phyloP scores from a whole-genome alignment of 2,329 filamentous ascomycete genomes.

The Cercospora beticola region DNA sequence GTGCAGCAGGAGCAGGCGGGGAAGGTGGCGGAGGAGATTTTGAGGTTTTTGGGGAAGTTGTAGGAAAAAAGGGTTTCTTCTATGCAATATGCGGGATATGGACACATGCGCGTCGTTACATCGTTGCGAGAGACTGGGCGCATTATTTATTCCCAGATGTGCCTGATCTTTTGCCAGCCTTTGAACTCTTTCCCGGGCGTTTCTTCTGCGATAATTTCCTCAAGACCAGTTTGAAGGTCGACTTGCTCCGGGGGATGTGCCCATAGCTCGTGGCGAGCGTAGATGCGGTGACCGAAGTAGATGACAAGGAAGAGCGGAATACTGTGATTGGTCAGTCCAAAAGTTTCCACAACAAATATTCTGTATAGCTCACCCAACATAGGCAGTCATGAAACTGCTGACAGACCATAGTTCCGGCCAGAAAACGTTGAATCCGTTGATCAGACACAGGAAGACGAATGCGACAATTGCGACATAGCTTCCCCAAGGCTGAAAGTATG shows the following conservation, averaged over 20 bases:
- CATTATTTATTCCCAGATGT: conserved; percentile 29
- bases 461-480: conserved; percentile 60
- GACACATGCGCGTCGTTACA: not conserved
- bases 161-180: conserved; percentile 40
- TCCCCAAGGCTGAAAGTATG: conserved; percentile 62
- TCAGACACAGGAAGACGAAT: conserved; percentile 63
- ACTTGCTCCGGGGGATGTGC: conserved; percentile 50
- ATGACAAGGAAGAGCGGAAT: conserved; percentile 61
- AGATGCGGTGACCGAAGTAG: conserved; percentile 55
- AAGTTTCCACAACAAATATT: too few relatives aligned
- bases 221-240: conserved; percentile 51
- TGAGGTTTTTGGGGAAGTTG: conserved; percentile 3
- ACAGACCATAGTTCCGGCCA: conserved; percentile 64
- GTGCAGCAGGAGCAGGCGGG: conserved; percentile 65
- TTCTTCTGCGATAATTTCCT: conserved; percentile 37
- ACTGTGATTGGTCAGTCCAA: conserved; percentile 41
- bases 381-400: conserved; percentile 64
- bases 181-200: conserved; percentile 32
- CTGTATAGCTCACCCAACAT: too few relatives aligned
- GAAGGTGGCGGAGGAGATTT: conserved; percentile 41
- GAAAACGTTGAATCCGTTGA: conserved; percentile 76
- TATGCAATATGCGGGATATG: not conserved
- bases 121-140: too few relatives aligned
- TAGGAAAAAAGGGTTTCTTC: too few relatives aligned
- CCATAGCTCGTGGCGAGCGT: conserved; percentile 53